phyloP scores from a whole-genome alignment of 441 rosid species.

The Cnidoscolus chayamansa region DNA sequence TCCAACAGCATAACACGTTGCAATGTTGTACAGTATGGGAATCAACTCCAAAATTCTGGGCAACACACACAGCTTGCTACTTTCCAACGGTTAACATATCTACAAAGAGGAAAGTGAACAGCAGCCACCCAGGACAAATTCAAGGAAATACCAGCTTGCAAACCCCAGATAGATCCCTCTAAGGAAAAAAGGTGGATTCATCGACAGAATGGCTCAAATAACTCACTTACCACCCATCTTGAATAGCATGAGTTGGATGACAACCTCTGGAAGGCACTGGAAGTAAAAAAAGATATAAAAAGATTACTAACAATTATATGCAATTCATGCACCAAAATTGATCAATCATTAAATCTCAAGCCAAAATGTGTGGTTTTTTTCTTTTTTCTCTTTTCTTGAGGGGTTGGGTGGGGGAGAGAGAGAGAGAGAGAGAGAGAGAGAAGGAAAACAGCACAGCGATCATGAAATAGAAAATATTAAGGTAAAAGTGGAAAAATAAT shows the following conservation, averaged over 20 bases:
- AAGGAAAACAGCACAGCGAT: background rate
- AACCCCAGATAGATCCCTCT: slow-evolving; percentile 30
- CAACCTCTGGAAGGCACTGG: slow-evolving; percentile 34
- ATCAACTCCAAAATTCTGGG: slow-evolving; percentile 40
- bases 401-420: too few relatives aligned
- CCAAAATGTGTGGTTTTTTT: too few relatives aligned
- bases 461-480: background rate
- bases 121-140: slow-evolving; percentile 45
- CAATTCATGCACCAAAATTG: too few relatives aligned
- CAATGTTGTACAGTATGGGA: slow-evolving; percentile 36
- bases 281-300: background rate
- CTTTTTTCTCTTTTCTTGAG: too few relatives aligned
- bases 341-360: too few relatives aligned
- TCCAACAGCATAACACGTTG: slow-evolving; percentile 30
- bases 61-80: slow-evolving; percentile 38
- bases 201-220: slow-evolving; percentile 42
- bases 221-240: slow-evolving; percentile 57
- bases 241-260: slow-evolving; percentile 33
- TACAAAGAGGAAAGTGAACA: slow-evolving; percentile 48
- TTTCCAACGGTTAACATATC: slow-evolving; percentile 57
- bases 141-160: slow-evolving; percentile 34
- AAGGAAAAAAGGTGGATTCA: slow-evolving; percentile 36
- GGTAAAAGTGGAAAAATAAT: background rate
- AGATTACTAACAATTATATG: background rate
- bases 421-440: too few relatives aligned